Percentiles rank a stretch among this genome's conserved stretches.
phyloP scores from a whole-genome alignment of 345 rosid genomes.

The Pistacia integerrima region DNA sequence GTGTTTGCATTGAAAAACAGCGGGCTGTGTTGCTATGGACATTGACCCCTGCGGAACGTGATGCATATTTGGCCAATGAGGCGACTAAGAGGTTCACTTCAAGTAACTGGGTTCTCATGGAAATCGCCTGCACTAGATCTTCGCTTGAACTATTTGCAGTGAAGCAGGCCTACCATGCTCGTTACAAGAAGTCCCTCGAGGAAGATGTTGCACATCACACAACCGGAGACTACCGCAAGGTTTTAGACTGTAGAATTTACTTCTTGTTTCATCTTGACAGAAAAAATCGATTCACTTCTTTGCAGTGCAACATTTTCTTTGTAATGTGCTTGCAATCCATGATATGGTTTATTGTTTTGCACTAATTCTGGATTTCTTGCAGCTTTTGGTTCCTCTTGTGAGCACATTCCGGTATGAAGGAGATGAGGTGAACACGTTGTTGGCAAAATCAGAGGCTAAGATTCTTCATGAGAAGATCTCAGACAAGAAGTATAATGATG shows the following conservation, averaged over 20 bases:
- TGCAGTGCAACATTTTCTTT: not conserved
- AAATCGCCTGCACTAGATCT: conserved; percentile 82
- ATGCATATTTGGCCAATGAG: conserved; percentile 77
- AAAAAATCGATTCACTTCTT: not conserved
- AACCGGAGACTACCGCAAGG: conserved; percentile 81
- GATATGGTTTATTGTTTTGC: not conserved
- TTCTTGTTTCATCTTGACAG: no score
- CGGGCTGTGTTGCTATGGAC: conserved; percentile 69
- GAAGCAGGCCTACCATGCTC: conserved; percentile 79
- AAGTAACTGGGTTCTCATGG: conserved; percentile 74
- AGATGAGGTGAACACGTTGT: conserved; percentile 63
- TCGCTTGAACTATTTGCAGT: conserved; percentile 55
- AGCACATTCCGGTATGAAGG: conserved; percentile 80
- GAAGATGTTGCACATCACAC: conserved; percentile 91
- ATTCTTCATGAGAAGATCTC: conserved; percentile 72
- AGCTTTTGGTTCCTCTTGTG: conserved; percentile 44
- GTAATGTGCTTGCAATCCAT: not conserved
- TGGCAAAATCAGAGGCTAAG: conserved; percentile 87
- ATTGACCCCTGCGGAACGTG: conserved; percentile 74
- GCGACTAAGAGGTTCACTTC: conserved; percentile 69
- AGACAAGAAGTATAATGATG: conserved; percentile 69
- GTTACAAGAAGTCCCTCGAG: conserved; percentile 76
- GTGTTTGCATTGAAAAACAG: conserved; percentile 38
- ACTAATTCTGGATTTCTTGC: not conserved
- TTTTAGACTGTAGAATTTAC: conserved; percentile 8